These are phyloP conservation scores for Endotrypanum monterogeii DNA, from an alignment of 208 protist species.

Conservation along the genomic window DNA sequence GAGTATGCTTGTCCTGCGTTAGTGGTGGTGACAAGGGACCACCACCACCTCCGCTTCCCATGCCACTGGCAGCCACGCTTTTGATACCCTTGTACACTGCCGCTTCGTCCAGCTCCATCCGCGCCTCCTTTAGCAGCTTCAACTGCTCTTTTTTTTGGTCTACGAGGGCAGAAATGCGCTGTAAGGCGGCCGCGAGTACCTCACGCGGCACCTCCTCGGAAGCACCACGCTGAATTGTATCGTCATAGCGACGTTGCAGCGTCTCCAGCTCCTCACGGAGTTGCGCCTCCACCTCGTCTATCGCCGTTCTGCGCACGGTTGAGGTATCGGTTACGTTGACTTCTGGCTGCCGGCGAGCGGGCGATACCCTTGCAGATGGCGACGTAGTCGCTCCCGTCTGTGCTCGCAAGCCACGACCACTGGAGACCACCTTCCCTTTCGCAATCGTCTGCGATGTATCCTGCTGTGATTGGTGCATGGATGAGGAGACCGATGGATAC, in stretches of 20 bases:
- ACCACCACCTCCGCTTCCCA: not conserved
- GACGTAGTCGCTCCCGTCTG: not conserved
- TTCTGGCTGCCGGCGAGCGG: not conserved
- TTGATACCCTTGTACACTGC: not conserved
- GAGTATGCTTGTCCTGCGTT: constrained; percentile 34
- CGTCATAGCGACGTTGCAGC: constrained; percentile 76
- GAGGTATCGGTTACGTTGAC: not conserved
- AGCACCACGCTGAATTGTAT: constrained; percentile 54
- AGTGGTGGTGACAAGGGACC: not conserved
- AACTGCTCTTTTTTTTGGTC: constrained; percentile 86
- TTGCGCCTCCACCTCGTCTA: constrained; percentile 61
- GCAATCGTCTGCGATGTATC: not conserved
- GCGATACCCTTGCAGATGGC: not conserved
- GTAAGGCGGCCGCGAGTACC: constrained; percentile 55
- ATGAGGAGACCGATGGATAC: constrained; percentile 29
- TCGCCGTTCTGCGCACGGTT: constrained; percentile 1
- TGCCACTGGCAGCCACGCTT: not conserved
- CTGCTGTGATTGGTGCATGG: constrained; percentile 13
- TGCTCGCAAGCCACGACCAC: not conserved
- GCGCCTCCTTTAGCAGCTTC: constrained; percentile 61
- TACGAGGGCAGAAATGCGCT: constrained; percentile 60
- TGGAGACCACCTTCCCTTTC: not conserved
- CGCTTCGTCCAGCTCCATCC: constrained; percentile 42
- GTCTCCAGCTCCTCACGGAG: constrained; percentile 66
- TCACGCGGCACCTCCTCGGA: constrained; percentile 55